Evolutionary conservation across 495 filamentous ascomycete genomes (phyloP).

Genomic region (Penicillium cataractarum): DNA sequence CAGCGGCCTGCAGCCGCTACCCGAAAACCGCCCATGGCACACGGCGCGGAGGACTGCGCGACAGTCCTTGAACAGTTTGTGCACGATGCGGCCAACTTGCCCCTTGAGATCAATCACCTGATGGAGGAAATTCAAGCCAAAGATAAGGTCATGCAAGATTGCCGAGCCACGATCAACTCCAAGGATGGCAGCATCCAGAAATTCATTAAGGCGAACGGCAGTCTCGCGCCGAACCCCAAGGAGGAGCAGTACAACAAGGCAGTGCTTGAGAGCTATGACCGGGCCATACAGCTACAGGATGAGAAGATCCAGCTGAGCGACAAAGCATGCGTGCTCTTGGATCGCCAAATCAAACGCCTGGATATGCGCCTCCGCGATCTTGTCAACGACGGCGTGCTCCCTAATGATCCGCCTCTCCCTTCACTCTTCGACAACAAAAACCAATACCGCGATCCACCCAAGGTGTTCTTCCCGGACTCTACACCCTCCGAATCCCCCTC

Average conservation of each 20-base stretch:
- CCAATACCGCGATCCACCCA: constrained; percentile 58
- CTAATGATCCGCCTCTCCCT: constrained; percentile 75
- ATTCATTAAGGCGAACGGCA: constrained; percentile 84
- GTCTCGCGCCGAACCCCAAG: constrained; percentile 79
- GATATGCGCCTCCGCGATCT: constrained; percentile 86
- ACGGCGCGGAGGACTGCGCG: constrained; percentile 72
- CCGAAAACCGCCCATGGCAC: constrained; percentile 34
- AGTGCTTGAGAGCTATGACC: constrained; percentile 72
- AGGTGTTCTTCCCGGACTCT: constrained; percentile 52
- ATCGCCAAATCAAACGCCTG: constrained; percentile 85
- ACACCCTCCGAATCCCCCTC: constrained; percentile 42
- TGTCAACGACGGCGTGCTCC: constrained; percentile 76
- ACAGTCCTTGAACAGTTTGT: constrained; percentile 92
- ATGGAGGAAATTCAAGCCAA: constrained; percentile 95
- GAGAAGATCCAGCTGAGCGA: constrained; percentile 84
- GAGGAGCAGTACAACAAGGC: constrained; percentile 73
- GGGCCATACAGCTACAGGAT: constrained; percentile 73
- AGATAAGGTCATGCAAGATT: constrained; percentile 77
- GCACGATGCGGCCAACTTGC: constrained; percentile 86
- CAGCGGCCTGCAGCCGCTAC: constrained; percentile 1
- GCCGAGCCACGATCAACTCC: constrained; percentile 70
- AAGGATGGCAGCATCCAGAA: constrained; percentile 85
- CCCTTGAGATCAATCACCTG: constrained; percentile 87
- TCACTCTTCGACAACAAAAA: constrained; percentile 71
- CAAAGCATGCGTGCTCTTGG: constrained; percentile 76